Conservation (phyloP, 441 rosid species). For the Euphorbia corollata region DNA sequence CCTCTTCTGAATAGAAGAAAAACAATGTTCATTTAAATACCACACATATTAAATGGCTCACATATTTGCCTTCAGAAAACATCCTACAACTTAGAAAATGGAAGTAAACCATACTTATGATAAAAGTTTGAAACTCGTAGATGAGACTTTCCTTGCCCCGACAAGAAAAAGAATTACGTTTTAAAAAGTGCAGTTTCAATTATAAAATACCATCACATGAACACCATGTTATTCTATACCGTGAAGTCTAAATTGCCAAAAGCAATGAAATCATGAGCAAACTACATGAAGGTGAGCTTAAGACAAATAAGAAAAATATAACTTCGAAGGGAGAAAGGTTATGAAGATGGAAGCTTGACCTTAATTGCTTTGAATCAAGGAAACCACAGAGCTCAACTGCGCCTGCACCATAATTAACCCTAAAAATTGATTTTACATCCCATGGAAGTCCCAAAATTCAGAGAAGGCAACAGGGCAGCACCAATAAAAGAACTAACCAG, state of each 20-base stretch:
- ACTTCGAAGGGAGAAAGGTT: not conserved
- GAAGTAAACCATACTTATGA: not conserved
- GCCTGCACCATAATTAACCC: constrained; percentile 40
- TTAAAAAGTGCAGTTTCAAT: not conserved
- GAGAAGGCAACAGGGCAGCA: not conserved
- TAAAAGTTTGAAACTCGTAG: not conserved
- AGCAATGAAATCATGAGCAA: not conserved
- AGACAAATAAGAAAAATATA: not conserved
- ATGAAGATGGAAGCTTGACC: constrained; percentile 34
- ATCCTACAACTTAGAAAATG: not conserved
- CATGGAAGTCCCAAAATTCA: not conserved
- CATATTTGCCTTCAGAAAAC: not conserved
- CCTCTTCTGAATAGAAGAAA: constrained; percentile 53
- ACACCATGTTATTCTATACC: not conserved
- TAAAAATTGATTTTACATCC: not conserved
- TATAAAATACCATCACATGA: not conserved
- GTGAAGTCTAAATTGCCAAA: not conserved
- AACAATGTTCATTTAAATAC: not conserved
- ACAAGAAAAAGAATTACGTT: not conserved
- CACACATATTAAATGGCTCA: too few relatives aligned
- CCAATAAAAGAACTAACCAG: constrained; percentile 38
- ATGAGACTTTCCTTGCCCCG: not conserved
- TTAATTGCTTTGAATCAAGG: constrained; percentile 77
- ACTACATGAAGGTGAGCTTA: not conserved
- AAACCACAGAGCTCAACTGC: constrained; percentile 64